Conservation (phyloP, 805 yeast species). For the Saturnispora saitoi region DNA sequence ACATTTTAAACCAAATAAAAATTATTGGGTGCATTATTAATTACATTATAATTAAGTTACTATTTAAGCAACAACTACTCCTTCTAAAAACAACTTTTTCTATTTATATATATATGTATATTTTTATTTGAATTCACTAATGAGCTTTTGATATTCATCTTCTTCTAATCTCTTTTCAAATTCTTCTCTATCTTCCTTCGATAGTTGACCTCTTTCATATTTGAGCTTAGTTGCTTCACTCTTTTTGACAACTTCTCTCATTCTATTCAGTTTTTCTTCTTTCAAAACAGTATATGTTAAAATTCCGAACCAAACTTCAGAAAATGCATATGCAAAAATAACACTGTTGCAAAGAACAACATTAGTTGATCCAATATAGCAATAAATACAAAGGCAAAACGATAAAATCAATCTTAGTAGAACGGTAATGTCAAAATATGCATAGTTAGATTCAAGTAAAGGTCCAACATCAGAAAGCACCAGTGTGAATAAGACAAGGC, state of each 20-base stretch:
- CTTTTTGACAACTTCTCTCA: slow-evolving; percentile 26
- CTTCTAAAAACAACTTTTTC: neutral
- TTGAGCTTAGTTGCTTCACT: slow-evolving; percentile 20
- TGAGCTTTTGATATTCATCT: slow-evolving; percentile 25
- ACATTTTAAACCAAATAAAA: too few relatives aligned
- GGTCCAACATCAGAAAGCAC: slow-evolving; percentile 53
- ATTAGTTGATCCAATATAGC: slow-evolving; percentile 36
- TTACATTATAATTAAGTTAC: neutral
- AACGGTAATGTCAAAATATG: slow-evolving; percentile 50
- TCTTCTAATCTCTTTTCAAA: slow-evolving; percentile 21
- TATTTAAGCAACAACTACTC: neutral
- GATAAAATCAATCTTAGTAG: slow-evolving; percentile 46
- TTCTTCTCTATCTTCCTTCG: slow-evolving; percentile 15
- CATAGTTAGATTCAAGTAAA: slow-evolving; percentile 34
- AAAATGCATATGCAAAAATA: slow-evolving; percentile 49
- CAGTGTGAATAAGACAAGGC: slow-evolving; percentile 35
- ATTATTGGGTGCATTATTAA: too few relatives aligned
- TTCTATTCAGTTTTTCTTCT: slow-evolving; percentile 50
- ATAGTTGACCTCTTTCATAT: slow-evolving; percentile 24
- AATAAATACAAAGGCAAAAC: slow-evolving; percentile 41
- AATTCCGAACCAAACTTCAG: slow-evolving; percentile 65
- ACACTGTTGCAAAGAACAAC: slow-evolving; percentile 51
- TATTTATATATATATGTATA: neutral
- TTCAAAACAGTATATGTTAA: slow-evolving; percentile 51
- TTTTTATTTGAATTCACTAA: slow-evolving; percentile 22